Evolutionary conservation across 2,329 filamentous ascomycete species (phyloP), one percentile per base, ranked within the genome.

Genomic region (Ustulina deusta): DNA sequence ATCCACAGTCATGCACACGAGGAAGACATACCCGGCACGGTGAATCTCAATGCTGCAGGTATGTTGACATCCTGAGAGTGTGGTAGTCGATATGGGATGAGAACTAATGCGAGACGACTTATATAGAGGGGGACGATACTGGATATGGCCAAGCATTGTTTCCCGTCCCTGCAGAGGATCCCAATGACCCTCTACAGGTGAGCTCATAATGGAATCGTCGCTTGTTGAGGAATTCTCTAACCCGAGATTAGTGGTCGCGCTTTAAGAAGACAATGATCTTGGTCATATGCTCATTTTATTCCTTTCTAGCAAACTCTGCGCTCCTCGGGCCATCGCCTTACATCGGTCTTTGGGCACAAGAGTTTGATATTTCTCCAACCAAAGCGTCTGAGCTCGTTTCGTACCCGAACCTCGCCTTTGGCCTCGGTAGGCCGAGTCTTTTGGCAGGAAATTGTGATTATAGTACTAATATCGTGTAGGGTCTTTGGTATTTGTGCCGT

Each of bases 401-500:
- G 20, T 90, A 89, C 73, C 84, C 87, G 0, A 89, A 89, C 75
- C 80, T 89, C 34, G 84, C 85, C 13, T 89, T 87, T 78, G 87
- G 87, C 1, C 87, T 89, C 68, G 86, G 74, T 76, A 73, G 15
- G 74, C 36, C 11, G 11, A 27, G 11, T 48, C 17, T 48, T 40
- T 42, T 0, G 34, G 17, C 3, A 42, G 7, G 27, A 3, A 22
- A 2, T 56, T 2, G 17, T 29, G 5, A 34, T 40, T 15, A 15
- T 2, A n/a, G 17, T 63, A 63, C 68, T 74, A 38, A 75, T 44
- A 38, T 25, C n/a, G 32, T 44, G 4, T 63, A 76, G 74, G 83
- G 1, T 86, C 85, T 0, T 77, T 90, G 5, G 59, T 90, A 4
- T 81, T 89, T 5, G 86, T 90, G 1, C 87, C 87, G 0, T 74